Percentiles rank a stretch among this genome's conserved stretches.
These are phyloP conservation scores for Neofusicoccum kwambonambiense DNA, from an alignment of 2,329 filamentous ascomycete species.

Conservation along the genomic window DNA sequence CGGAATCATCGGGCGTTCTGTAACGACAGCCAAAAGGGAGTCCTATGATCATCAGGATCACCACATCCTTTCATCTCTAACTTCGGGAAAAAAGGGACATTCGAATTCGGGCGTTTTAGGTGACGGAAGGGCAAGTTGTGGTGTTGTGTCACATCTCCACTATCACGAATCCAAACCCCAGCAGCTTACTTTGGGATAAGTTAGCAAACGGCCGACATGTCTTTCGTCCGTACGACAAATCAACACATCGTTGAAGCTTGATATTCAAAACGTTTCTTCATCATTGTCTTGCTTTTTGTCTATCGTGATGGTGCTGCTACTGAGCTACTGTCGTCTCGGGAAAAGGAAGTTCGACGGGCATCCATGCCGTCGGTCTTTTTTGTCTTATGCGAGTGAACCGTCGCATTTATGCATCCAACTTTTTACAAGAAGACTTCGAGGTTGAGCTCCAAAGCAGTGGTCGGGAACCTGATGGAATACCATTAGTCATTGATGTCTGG, in stretches of 20 bases:
- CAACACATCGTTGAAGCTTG: background rate
- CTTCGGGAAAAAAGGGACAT: no score
- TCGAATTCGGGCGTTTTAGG: background rate
- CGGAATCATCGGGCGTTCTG: no score
- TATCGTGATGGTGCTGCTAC: slow-evolving; percentile 1
- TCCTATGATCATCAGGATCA: no score
- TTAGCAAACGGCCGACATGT: background rate
- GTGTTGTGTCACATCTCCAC: no score
- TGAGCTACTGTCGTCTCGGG: background rate
- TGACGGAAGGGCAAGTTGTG: no score
- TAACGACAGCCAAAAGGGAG: no score
- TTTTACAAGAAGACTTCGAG: slow-evolving; percentile 81
- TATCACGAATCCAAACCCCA: no score
- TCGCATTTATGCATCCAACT: background rate
- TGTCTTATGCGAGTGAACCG: background rate
- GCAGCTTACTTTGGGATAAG: no score
- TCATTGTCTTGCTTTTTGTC: background rate
- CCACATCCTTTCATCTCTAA: no score
- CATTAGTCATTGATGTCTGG: background rate
- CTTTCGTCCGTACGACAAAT: background rate
- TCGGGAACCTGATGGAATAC: slow-evolving; percentile 65
- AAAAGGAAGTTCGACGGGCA: background rate
- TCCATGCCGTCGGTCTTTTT: background rate
- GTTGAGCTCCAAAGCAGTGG: slow-evolving; percentile 92
- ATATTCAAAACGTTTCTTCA: background rate